These are phyloP conservation scores for Zasmidium citrigriseum DNA, from an alignment of 2,329 filamentous ascomycete genomes.

Conservation along the genomic window DNA sequence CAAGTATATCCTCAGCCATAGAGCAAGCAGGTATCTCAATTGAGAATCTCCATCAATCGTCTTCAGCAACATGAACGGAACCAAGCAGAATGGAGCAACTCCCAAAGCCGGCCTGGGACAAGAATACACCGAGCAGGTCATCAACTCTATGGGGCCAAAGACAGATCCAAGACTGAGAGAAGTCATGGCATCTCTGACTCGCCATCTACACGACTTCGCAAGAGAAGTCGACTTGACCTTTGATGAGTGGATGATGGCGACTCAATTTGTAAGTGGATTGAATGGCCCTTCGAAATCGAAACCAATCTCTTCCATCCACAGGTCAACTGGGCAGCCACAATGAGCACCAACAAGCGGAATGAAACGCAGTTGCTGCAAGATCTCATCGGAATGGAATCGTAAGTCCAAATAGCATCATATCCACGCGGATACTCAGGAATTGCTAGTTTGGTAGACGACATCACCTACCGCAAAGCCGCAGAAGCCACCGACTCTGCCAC, in stretches of 20 bases:
- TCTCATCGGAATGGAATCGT: constrained; percentile 57
- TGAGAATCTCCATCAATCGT: neutral
- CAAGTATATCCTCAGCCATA: no score
- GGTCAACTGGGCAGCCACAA: constrained; percentile 54
- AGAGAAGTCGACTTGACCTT: constrained; percentile 60
- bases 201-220: constrained; percentile 61
- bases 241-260: constrained; percentile 55
- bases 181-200: constrained; percentile 53
- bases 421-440: neutral
- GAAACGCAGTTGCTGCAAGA: constrained; percentile 64
- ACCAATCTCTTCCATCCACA: neutral
- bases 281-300: no score
- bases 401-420: neutral
- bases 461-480: constrained; percentile 67
- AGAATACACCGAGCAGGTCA: constrained; percentile 35
- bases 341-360: constrained; percentile 63
- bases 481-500: constrained; percentile 57
- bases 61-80: neutral
- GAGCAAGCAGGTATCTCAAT: neutral
- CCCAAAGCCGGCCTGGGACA: constrained; percentile 12
- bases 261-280: no score
- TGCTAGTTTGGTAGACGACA: constrained; percentile 66
- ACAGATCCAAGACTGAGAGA: constrained; percentile 34
- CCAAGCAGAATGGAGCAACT: neutral
- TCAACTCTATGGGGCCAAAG: constrained; percentile 39